Evolutionary conservation across 2,329 filamentous ascomycete species (phyloP).

Genomic region (Xylariaceae sp.): DNA sequence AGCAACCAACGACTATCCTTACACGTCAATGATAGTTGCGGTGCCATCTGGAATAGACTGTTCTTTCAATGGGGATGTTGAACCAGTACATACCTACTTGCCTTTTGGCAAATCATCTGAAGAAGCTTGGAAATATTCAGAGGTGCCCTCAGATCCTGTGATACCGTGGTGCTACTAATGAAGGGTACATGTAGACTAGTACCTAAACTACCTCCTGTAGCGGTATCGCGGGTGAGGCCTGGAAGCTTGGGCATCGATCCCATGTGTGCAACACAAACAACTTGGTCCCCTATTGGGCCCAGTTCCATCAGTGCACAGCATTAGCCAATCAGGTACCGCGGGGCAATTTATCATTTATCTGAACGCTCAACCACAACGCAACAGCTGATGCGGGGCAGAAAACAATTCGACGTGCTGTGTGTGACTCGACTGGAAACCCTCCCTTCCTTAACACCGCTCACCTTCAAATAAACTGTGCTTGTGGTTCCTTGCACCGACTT

Average conservation of each 20-base stretch:
- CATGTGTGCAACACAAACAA: constrained; percentile 1
- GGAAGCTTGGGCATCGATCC: constrained; percentile 6
- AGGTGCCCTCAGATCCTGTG: no score
- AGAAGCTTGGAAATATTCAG: no score
- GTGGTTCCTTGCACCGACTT: neutral
- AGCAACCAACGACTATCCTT: no score
- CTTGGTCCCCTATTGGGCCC: constrained; percentile 1
- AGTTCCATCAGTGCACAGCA: constrained; percentile 1
- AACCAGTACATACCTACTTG: no score
- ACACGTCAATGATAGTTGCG: no score
- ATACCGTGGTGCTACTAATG: neutral
- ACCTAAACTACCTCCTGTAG: neutral
- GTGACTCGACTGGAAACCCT: constrained; percentile 2
- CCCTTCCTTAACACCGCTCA: neutral
- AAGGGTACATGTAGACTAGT: neutral
- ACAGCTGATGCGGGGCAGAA: constrained; percentile 14
- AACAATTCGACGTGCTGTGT: constrained; percentile 3
- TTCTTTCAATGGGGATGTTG: no score
- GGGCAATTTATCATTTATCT: constrained; percentile 4
- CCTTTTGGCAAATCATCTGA: no score
- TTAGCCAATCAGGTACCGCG: constrained; percentile 13
- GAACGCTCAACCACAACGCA: constrained; percentile 6
- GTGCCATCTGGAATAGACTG: no score
- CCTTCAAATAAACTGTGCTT: neutral
- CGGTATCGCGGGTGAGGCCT: neutral